Base-by-base conservation (phyloP, 805 yeast genomes). In the Wickerhamiella lipophila region DNA sequence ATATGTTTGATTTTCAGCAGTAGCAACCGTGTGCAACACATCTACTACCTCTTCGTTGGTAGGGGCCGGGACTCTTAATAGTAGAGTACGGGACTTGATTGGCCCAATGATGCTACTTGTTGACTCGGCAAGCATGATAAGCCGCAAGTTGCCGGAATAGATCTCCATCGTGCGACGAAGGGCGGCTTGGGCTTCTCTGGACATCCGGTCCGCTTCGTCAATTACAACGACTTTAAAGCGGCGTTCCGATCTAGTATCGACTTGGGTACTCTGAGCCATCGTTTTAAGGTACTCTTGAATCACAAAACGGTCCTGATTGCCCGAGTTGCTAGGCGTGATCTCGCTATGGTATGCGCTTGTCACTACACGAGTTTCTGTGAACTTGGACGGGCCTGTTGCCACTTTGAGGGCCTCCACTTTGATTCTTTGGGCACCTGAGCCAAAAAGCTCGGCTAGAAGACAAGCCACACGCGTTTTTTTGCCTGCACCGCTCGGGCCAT, bases 401-500 rank as follows among this genome's bases (percentile, higher is more conserved):
- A 89, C 84, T 1, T 83, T 78, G 57, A 94, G 81, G 32, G 88
- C 83, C 61, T 92, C 97, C 47, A 92, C 88, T 64, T 87, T 89
- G 69, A 83, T 70, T 57, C 79, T 83, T 54, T 83, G 88, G 16
- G 84, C 85, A 48, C 81, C 82, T 2, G 82, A 64, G 0, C 97
- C 97, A 59, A 81, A 92, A 30, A 92, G 71, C 56, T 85, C 85
- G 49, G 77, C 72, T 47, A 92, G 66, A 1, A 94, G 72, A 6
- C 94, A 78, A 64, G 86, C 73, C 6, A 87, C 83, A 55, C 98
- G 75, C 8, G 98, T 92, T 69, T 92, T 94, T 63, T 92, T 92
- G 51, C 99, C 99, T 13, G 94, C 85, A 3, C 99, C 99, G 32
- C 87, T 78, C 1, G 98, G 97, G 0, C 99, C 99, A 62, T 89